Conservation (phyloP, 441 rosid genomes). For the Lepidium campestre region DNA sequence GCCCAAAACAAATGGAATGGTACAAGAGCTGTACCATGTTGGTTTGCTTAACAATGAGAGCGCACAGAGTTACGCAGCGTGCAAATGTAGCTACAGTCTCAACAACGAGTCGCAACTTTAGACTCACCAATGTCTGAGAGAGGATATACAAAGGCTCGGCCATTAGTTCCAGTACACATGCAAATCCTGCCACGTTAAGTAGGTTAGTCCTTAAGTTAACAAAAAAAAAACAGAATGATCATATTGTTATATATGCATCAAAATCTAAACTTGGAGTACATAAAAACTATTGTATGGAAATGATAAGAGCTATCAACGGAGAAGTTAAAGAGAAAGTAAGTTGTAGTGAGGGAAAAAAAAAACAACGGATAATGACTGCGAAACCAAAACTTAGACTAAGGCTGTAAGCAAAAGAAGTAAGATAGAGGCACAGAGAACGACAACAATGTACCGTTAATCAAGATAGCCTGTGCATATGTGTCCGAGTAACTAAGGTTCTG, state of each 20-base stretch:
- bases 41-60: slow-evolving; percentile 53
- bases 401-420: neutral
- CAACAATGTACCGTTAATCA: slow-evolving; percentile 59
- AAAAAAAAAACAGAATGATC: neutral
- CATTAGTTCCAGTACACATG: slow-evolving; percentile 81
- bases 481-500: slow-evolving; percentile 56
- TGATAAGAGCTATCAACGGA: neutral
- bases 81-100: slow-evolving; percentile 76
- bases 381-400: neutral
- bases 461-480: slow-evolving; percentile 68
- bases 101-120: slow-evolving; percentile 64
- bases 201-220: neutral
- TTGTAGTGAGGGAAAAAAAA: neutral
- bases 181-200: slow-evolving; percentile 50
- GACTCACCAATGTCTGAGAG: slow-evolving; percentile 75
- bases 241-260: neutral
- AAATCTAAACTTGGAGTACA: neutral
- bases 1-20: neutral
- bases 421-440: slow-evolving; percentile 1
- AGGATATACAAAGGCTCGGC: slow-evolving; percentile 90
- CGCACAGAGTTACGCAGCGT: slow-evolving; percentile 68
- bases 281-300: neutral
- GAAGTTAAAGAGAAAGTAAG: neutral
- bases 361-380: neutral
- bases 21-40: slow-evolving; percentile 48